Conservation (phyloP, 2,329 filamentous ascomycete species). For the Lachnellula subtilissima region DNA sequence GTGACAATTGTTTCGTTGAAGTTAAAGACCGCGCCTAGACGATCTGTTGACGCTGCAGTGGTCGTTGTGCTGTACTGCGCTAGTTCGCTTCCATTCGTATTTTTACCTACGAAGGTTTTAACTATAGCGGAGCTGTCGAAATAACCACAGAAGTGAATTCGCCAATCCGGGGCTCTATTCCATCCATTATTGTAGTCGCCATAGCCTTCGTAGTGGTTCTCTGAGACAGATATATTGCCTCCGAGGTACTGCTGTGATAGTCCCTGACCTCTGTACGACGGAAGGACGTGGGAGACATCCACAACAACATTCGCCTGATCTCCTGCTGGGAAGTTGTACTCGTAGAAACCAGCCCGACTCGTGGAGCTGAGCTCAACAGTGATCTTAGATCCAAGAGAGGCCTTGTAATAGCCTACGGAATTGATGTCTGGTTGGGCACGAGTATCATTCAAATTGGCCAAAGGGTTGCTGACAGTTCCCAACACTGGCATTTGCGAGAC, state of each 20-base stretch:
- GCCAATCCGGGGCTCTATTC: slow-evolving; percentile 59
- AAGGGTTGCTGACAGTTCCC: slow-evolving; percentile 46
- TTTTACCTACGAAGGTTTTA: slow-evolving; percentile 41
- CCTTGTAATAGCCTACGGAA: slow-evolving; percentile 58
- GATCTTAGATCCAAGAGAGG: slow-evolving; percentile 50
- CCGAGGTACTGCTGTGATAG: slow-evolving; percentile 57
- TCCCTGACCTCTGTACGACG: slow-evolving; percentile 54
- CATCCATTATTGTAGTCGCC: slow-evolving; percentile 63
- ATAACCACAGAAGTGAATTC: slow-evolving; percentile 57
- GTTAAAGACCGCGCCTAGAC: slow-evolving; percentile 31
- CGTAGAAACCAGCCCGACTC: slow-evolving; percentile 51
- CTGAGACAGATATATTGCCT: slow-evolving; percentile 49
- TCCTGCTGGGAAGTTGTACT: slow-evolving; percentile 51
- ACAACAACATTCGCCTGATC: slow-evolving; percentile 43
- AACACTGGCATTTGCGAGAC: slow-evolving; percentile 53
- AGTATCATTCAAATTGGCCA: slow-evolving; percentile 49
- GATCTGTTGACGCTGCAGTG: slow-evolving; percentile 1
- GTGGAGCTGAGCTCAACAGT: slow-evolving; percentile 53
- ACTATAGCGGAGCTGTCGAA: slow-evolving; percentile 44
- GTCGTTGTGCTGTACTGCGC: slow-evolving; percentile 3
- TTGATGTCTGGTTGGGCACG: slow-evolving; percentile 47
- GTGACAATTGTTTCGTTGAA: slow-evolving; percentile 33
- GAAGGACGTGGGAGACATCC: slow-evolving; percentile 60
- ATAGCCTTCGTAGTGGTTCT: slow-evolving; percentile 52
- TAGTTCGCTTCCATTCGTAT: slow-evolving; percentile 12